Percentiles rank a stretch among this genome's conserved stretches.
phyloP scores from a whole-genome alignment of 495 filamentous ascomycete genomes.

The Tuber borchii region DNA sequence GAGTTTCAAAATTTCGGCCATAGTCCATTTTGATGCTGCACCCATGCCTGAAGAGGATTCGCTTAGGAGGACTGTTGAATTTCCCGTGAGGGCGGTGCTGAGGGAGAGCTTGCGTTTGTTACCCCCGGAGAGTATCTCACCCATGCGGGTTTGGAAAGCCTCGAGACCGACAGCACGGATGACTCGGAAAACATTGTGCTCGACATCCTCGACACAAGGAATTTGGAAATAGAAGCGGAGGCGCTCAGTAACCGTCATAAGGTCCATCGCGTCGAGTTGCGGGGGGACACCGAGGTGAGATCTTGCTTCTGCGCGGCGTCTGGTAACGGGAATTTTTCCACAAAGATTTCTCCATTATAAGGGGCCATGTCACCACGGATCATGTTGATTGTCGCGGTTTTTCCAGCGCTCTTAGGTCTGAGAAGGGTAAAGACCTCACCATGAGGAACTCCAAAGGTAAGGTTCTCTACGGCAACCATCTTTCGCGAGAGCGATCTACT shows the following conservation, averaged over 20 bases:
- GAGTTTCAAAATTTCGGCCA: no score
- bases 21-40: slow-evolving; percentile 63
- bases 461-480: slow-evolving; percentile 66
- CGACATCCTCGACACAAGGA: slow-evolving; percentile 58
- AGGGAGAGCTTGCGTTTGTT: slow-evolving; percentile 68
- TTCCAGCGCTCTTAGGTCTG: slow-evolving; percentile 83
- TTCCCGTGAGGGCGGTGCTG: slow-evolving; percentile 68
- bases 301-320: slow-evolving; percentile 59
- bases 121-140: slow-evolving; percentile 61
- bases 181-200: slow-evolving; percentile 57
- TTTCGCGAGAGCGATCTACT: slow-evolving; percentile 65
- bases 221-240: slow-evolving; percentile 66
- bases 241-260: slow-evolving; percentile 65
- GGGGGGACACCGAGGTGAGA: slow-evolving; percentile 70
- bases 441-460: slow-evolving; percentile 69
- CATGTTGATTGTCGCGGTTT: slow-evolving; percentile 74
- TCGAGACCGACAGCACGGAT: slow-evolving; percentile 56
- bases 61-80: slow-evolving; percentile 65
- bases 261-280: slow-evolving; percentile 60
- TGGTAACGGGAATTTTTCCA: slow-evolving; percentile 66
- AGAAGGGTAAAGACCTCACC: slow-evolving; percentile 79
- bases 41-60: slow-evolving; percentile 65
- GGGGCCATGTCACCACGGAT: slow-evolving; percentile 79
- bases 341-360: slow-evolving; percentile 60
- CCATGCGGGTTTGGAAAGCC: slow-evolving; percentile 56